A percentile compares a stretch with the other conserved stretches of the same genome.
Conservation (phyloP, 768 basidiomycete species). For the Auriscalpium microsporum region DNA sequence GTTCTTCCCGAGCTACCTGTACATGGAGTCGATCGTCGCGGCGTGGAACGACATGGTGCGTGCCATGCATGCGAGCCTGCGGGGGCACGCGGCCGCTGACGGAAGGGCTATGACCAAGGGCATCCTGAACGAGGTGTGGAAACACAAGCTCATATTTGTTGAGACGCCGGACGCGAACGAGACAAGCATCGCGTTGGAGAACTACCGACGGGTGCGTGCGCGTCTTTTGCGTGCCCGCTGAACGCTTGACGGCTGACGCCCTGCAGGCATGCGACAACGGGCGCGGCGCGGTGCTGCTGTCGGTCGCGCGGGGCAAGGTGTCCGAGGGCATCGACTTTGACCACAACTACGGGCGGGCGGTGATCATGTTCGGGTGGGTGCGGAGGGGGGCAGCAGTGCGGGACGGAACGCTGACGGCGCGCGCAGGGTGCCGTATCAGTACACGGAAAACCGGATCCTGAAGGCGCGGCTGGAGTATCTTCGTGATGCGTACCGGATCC, state of each 20-base stretch:
- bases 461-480: constrained; percentile 97
- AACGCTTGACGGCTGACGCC: neutral
- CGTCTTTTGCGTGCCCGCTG: neutral
- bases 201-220: constrained; percentile 75
- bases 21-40: constrained; percentile 99
- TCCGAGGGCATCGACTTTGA: constrained; percentile 99
- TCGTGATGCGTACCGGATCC: constrained; percentile 95
- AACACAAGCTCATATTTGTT: constrained; percentile 97
- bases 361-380: constrained; percentile 97
- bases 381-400: neutral
- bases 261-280: constrained; percentile 94
- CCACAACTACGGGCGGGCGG: constrained; percentile 97
- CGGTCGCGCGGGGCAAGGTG: constrained; percentile 97
- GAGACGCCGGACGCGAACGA: constrained; percentile 99
- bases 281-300: constrained; percentile 90
- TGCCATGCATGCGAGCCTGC: constrained; percentile 9
- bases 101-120: constrained; percentile 45
- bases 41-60: constrained; percentile 99
- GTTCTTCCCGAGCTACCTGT: constrained; percentile 98
- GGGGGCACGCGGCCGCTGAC: neutral
- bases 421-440: constrained; percentile 85
- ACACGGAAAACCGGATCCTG: constrained; percentile 94
- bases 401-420: neutral
- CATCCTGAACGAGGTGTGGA: constrained; percentile 98
- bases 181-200: constrained; percentile 95